phyloP scores from a whole-genome alignment of 805 yeast genomes.

The Helenozyma baotianmanensis region DNA sequence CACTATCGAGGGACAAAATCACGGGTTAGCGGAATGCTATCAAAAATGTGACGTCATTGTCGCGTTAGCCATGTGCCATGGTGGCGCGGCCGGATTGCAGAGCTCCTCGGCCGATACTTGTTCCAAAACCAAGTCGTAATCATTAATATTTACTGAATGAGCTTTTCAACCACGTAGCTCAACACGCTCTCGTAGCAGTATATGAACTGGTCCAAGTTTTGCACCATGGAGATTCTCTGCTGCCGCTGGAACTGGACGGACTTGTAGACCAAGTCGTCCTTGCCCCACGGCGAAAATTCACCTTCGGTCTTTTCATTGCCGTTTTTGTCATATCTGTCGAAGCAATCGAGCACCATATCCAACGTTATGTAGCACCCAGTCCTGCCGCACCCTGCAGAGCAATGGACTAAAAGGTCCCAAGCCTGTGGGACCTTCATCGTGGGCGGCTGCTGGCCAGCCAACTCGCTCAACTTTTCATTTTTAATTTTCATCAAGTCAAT shows the following conservation, averaged over 20 bases:
- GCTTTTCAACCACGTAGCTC: conserved; percentile 10
- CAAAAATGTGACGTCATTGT: too few species aligned
- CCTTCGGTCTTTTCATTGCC: conserved; percentile 17
- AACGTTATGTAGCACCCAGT: conserved; percentile 49
- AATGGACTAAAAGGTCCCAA: conserved; percentile 40
- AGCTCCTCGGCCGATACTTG: too few species aligned
- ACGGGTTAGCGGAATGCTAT: too few species aligned
- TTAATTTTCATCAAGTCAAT: conserved; percentile 31
- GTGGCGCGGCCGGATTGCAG: too few species aligned
- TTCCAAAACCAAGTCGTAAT: too few species aligned
- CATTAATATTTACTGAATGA: too few species aligned
- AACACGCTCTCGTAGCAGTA: conserved; percentile 58
- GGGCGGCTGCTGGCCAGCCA: conserved; percentile 2
- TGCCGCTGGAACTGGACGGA: conserved; percentile 63
- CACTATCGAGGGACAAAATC: too few species aligned
- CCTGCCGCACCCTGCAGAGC: conserved; percentile 60
- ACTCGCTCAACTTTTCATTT: conserved; percentile 18
- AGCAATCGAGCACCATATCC: conserved; percentile 34
- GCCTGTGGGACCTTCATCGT: conserved; percentile 3
- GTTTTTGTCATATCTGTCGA: conserved; percentile 14
- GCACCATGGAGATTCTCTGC: conserved; percentile 82
- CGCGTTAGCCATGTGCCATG: too few species aligned
- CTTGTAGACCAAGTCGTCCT: conserved; percentile 54
- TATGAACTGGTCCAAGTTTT: conserved; percentile 68
- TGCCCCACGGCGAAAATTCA: conserved; percentile 25